Evolutionary conservation across 495 filamentous ascomycete species (phyloP).

Genomic region (Alectoria sarmentosa): DNA sequence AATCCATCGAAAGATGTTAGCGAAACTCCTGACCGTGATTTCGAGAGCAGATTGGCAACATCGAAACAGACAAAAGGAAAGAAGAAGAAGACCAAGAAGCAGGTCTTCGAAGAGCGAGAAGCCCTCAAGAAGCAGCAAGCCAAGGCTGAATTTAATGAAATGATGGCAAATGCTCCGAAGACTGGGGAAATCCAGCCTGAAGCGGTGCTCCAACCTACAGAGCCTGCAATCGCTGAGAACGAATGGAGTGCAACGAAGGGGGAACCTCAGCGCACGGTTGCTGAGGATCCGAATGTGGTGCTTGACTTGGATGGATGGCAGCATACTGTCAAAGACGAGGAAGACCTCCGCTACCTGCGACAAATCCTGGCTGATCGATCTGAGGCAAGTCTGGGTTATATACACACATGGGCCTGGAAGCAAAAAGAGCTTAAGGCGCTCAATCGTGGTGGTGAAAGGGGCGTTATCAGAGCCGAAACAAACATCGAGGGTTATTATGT

Average conservation of each 20-base stretch:
- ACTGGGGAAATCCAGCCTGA: slow-evolving; percentile 24
- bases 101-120: slow-evolving; percentile 62
- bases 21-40: slow-evolving; percentile 38
- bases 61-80: slow-evolving; percentile 43
- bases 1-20: slow-evolving; percentile 36
- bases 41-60: slow-evolving; percentile 27
- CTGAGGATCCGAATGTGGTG: slow-evolving; percentile 58
- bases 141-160: slow-evolving; percentile 35
- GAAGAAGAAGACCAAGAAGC: slow-evolving; percentile 69
- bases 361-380: slow-evolving; percentile 42
- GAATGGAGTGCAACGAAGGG: slow-evolving; percentile 55
- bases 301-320: slow-evolving; percentile 77
- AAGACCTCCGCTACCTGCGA: slow-evolving; percentile 58
- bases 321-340: slow-evolving; percentile 68
- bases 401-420: slow-evolving; percentile 78
- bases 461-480: slow-evolving; percentile 45
- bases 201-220: slow-evolving; percentile 25
- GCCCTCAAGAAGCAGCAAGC: slow-evolving; percentile 44
- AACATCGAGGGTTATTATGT: slow-evolving; percentile 87
- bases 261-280: slow-evolving; percentile 55
- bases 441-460: slow-evolving; percentile 51
- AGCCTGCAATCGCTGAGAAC: slow-evolving; percentile 39
- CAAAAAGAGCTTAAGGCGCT: slow-evolving; percentile 84
- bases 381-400: slow-evolving; percentile 52
- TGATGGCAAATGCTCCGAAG: slow-evolving; percentile 24